phyloP scores from a whole-genome alignment of 805 yeast genomes.

The Lachancea meyersii region DNA sequence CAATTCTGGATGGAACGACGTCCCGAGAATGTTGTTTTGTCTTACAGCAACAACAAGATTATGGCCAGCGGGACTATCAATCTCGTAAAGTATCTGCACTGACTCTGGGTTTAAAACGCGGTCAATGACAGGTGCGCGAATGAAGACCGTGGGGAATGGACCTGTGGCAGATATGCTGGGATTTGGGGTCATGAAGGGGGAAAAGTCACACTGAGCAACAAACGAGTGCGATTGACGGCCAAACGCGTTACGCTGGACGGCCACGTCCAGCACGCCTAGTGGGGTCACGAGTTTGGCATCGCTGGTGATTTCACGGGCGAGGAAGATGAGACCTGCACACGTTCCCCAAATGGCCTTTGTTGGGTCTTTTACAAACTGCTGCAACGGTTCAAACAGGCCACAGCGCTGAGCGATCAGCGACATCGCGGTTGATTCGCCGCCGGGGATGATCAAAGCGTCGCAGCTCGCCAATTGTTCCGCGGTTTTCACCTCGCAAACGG shows the following conservation, averaged over 20 bases:
- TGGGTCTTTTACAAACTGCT: constrained; percentile 41
- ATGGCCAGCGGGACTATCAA: constrained; percentile 22
- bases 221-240: constrained; percentile 74
- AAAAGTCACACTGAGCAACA: constrained; percentile 39
- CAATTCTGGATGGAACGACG: constrained; percentile 78
- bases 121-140: constrained; percentile 69
- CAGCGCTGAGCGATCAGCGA: constrained; percentile 65
- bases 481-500: constrained; percentile 45
- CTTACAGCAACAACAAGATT: constrained; percentile 61
- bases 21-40: constrained; percentile 62
- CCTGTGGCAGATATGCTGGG: constrained; percentile 27
- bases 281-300: constrained; percentile 49
- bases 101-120: constrained; percentile 17
- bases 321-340: constrained; percentile 73
- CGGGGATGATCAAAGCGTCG: constrained; percentile 61
- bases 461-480: constrained; percentile 44
- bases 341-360: constrained; percentile 74
- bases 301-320: constrained; percentile 48
- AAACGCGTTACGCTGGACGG: constrained; percentile 66
- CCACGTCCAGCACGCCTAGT: constrained; percentile 59
- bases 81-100: constrained; percentile 39
- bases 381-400: constrained; percentile 49
- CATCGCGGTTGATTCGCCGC: constrained; percentile 65
- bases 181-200: constrained; percentile 30
- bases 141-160: constrained; percentile 46